These are phyloP conservation scores for Cladosporium velox DNA, from an alignment of 2,329 filamentous ascomycete genomes.

Conservation along the genomic window DNA sequence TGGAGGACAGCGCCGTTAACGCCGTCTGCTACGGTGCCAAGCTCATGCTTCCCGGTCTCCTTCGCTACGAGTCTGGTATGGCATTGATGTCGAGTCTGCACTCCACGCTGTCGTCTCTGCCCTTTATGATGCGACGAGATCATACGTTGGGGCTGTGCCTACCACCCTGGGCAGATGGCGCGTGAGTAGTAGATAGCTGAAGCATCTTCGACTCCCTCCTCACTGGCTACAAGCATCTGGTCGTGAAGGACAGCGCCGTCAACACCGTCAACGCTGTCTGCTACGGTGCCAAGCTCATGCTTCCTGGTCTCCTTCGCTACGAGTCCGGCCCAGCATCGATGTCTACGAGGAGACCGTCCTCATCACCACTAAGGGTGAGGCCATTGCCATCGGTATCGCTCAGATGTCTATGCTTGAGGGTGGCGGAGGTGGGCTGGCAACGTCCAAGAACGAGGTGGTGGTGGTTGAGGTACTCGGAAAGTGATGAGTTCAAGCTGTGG, in stretches of 20 bases:
- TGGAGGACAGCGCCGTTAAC: conserved; percentile 96
- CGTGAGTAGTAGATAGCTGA: too few species aligned
- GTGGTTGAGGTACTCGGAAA: background rate
- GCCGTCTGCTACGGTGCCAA: conserved; percentile 98
- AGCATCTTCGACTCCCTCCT: too few species aligned
- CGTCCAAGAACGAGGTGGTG: background rate
- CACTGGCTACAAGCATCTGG: conserved; percentile 48
- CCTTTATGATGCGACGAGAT: too few species aligned
- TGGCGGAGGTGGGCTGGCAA: background rate
- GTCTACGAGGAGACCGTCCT: conserved; percentile 94
- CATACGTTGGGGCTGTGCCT: too few species aligned
- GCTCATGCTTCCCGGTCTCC: conserved; percentile 94
- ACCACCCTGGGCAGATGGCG: too few species aligned
- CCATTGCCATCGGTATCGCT: conserved; percentile 92
- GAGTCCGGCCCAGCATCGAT: conserved; percentile 76
- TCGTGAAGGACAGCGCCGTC: conserved; percentile 95
- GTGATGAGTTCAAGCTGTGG: background rate
- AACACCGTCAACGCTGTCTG: conserved; percentile 97
- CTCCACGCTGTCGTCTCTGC: too few species aligned
- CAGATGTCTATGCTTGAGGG: conserved; percentile 67
- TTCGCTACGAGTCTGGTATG: conserved; percentile 77
- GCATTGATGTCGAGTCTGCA: conserved; percentile 67
- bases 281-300: conserved; percentile 98
- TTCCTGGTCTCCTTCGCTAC: conserved; percentile 91
- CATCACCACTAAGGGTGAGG: conserved; percentile 99